Evolutionary conservation across 192 early-diverging fungal species (phyloP), one percentile per base, ranked within the genome.

Genomic region (Coemansia sp.): DNA sequence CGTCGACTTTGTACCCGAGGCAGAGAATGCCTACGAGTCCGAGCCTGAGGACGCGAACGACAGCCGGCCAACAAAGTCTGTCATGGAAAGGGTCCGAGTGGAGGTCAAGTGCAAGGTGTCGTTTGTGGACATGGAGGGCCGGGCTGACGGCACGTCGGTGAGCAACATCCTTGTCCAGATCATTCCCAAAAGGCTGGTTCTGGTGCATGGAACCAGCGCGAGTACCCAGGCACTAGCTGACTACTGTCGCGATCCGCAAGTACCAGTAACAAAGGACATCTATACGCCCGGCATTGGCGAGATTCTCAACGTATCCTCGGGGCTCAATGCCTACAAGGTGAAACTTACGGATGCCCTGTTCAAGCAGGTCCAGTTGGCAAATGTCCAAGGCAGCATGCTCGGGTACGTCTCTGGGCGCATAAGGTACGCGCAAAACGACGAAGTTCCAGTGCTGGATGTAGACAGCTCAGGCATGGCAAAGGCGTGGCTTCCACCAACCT

Each of bases 91-190:
- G 29, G 73, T 87, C 33, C 79, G 75, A 12, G 57, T 98, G 13
- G 61, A 86, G 1, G 64, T 98, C 8, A 86, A 78, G 13, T 98
- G 96, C 72, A 86, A 86, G 63, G 75, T 98, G 27, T 79, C 87
- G 36, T 98, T 92, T 79, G 88, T 99, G 8, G 96, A 98, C 85
- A 85, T 97, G 66, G 96, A 98, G 75, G 97, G 97, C 46, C 88
- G 93, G 31, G 87, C 94, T 1, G 96, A 98, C 73, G 94, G 92
- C 54, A 86, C 87, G 43, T 94, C 95, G 7, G 85, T 96, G 33
- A 90, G 90, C 73, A 94, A 93, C 65, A 97, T 98, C 74, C 74
- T 99, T 12, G 73, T 77, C 12, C 80, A 78, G 60, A 51, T 77
- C 31, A 82, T 77, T 46, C 75, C 80, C 44, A 79, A 80, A 69